Evolutionary conservation across 1,139 yeast species (phyloP), one percentile per base, ranked within the genome.

Genomic region (Casaregolazyma suthepensis): DNA sequence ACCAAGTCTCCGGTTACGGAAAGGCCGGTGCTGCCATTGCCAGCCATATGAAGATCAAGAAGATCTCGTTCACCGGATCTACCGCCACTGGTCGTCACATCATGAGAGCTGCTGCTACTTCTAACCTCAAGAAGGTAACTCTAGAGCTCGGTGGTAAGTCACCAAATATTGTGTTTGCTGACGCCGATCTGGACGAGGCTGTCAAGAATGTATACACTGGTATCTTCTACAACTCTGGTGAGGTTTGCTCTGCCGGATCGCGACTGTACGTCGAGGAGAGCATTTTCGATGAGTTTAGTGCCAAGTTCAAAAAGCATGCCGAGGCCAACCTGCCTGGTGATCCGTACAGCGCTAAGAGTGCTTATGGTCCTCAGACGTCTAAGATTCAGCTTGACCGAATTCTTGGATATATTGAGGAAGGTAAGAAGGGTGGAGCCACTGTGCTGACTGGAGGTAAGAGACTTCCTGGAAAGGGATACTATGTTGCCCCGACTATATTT

Each of bases 351-450:
- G 81, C 78, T 62, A 78, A 74, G 52, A 77, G 82, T 54, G 83
- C 79, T 78, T 90, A 87, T 79, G 96, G 96, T 67, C 89, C 96
- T 53, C 96, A 87, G 75, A 86, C 88, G 58, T 84, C 91, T 49
- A 76, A 79, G 69, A 71, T 76, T 62, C 96, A 87, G 75, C 78
- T 85, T 67, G 82, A 85, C 71, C 85, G 85, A 75, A 84, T 87
- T 63, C 75, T 87, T 69, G 74, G 75, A 57, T 87, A 84, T 74
- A 85, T 88, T 67, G 82, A 85, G 61, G 70, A 75, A 53, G 96
- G 95, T 69, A 80, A 82, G 74, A 65, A 74, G 52, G 90, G 83
- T 71, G 95, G 95, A 68, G 93, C 91, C 55, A 78, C 75, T 47
- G 72, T 88, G 58, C 73, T 85, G 58, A 76, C 89, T 61, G 96